Percentiles rank a stretch among this genome's conserved stretches.
Conservation (phyloP, 73 alveolate species). For the Tetrahymena malaccensis region DNA sequence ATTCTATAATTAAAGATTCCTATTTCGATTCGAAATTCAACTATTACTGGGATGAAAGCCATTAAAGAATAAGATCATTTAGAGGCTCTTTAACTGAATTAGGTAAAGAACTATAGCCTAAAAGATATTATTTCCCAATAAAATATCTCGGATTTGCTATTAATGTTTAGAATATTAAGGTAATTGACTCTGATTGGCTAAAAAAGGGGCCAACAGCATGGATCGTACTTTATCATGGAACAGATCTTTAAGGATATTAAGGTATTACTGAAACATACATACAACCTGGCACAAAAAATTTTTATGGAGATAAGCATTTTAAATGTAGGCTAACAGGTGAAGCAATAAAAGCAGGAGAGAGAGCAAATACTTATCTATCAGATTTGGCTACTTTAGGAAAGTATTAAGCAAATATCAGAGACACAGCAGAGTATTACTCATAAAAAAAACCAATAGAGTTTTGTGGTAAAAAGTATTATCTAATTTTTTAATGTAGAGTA, state of each 20-base stretch:
- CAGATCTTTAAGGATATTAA: background rate
- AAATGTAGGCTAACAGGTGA: background rate
- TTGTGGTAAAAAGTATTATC: background rate
- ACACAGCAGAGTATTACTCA: background rate
- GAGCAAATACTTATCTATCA: background rate
- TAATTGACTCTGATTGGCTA: background rate
- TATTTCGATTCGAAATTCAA: background rate
- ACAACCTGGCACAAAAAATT: background rate
- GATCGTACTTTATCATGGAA: background rate
- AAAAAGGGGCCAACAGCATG: background rate
- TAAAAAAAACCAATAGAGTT: background rate
- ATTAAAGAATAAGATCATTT: background rate
- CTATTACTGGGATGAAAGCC: background rate
- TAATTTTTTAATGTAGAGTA: background rate
- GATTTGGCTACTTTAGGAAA: background rate
- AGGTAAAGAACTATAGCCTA: background rate
- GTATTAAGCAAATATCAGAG: background rate
- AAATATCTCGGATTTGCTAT: background rate
- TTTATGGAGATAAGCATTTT: background rate
- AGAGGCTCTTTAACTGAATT: background rate
- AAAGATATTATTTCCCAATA: background rate
- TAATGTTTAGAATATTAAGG: too few relatives aligned
- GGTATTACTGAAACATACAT: background rate
- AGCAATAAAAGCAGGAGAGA: background rate
- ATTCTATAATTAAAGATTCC: background rate